These are phyloP conservation scores for Acacia confusa DNA, from an alignment of 306 rosid genomes.

Conservation along the genomic window DNA sequence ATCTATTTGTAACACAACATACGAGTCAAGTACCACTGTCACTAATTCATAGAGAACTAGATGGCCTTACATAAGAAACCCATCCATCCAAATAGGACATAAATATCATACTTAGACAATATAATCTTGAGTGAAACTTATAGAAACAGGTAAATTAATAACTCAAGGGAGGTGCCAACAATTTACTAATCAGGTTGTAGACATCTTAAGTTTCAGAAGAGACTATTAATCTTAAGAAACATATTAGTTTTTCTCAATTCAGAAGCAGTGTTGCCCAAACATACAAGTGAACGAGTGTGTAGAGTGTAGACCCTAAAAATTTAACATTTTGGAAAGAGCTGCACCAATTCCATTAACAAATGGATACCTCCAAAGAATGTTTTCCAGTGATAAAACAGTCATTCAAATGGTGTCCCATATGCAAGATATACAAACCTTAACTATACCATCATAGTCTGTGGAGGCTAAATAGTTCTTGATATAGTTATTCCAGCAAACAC, in stretches of 20 bases:
- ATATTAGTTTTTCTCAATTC: background rate
- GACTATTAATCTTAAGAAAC: conserved; percentile 24
- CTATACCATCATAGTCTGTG: conserved; percentile 83
- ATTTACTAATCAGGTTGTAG: conserved; percentile 3
- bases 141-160: conserved; percentile 17
- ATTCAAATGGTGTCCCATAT: conserved; percentile 14
- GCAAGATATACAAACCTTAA: conserved; percentile 66
- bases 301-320: background rate
- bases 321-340: conserved; percentile 14
- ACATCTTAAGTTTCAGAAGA: conserved; percentile 18
- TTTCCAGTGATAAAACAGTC: conserved; percentile 24
- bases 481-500: conserved; percentile 95
- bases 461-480: conserved; percentile 93
- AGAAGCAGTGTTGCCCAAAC: conserved; percentile 1
- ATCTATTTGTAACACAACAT: background rate
- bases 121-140: background rate
- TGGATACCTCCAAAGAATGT: conserved; percentile 21
- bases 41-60: conserved; percentile 1
- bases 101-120: background rate
- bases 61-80: background rate
- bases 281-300: background rate
- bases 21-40: background rate
- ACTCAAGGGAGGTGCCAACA: background rate
- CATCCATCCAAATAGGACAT: background rate
- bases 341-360: background rate